phyloP scores from a whole-genome alignment of 208 protist genomes.

The Plasmodiophora brassicae region DNA sequence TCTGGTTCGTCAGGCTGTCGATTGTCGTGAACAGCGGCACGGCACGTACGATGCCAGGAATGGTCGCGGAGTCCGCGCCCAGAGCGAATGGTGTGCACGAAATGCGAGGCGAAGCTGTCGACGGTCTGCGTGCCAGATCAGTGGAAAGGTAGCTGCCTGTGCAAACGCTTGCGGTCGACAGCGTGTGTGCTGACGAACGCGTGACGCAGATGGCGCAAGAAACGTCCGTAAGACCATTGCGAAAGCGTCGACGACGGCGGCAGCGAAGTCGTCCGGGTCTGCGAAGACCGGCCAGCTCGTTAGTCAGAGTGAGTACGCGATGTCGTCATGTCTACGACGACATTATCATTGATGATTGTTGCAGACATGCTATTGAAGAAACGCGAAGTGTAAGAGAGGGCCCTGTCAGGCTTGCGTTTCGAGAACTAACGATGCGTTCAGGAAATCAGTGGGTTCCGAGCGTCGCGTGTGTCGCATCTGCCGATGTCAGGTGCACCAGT shows the following conservation, averaged over 20 bases:
- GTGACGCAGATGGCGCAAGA: background rate
- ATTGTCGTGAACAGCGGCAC: too few relatives aligned
- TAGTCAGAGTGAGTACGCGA: background rate
- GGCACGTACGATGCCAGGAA: too few relatives aligned
- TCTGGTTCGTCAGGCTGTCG: too few relatives aligned
- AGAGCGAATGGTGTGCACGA: background rate
- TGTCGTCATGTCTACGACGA: background rate
- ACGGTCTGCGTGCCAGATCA: constrained; percentile 10
- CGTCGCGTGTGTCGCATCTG: background rate
- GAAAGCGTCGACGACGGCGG: background rate
- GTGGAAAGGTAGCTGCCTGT: constrained; percentile 15
- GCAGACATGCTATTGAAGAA: constrained; percentile 23
- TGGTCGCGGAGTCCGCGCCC: too few relatives aligned
- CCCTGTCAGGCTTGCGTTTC: background rate
- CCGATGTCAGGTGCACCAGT: background rate
- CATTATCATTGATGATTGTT: background rate
- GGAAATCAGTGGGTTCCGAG: background rate
- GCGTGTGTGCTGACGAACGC: background rate
- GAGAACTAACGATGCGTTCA: background rate
- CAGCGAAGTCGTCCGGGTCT: background rate
- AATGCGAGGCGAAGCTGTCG: constrained; percentile 16
- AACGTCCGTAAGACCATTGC: constrained; percentile 10
- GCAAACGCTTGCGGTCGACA: background rate
- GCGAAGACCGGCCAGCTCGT: background rate
- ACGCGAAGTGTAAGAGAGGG: background rate